Evolutionary conservation across 169 alveolate genomes (phyloP).

Genomic region (Hammondia hammondi): DNA sequence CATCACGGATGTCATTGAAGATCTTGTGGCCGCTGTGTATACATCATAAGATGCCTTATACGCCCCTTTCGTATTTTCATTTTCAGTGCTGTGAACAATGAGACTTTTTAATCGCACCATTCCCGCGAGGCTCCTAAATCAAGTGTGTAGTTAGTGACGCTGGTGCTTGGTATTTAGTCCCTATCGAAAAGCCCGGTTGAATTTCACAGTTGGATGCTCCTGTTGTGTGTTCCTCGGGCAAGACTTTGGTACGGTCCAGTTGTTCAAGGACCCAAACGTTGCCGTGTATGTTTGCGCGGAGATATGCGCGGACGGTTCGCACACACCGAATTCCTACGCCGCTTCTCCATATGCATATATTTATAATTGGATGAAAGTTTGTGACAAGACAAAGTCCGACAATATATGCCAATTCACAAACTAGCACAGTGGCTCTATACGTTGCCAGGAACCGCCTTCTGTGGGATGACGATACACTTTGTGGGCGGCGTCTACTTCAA

Average conservation of each 20-base stretch:
- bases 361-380: too few relatives aligned
- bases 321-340: not conserved
- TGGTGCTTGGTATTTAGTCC: too few relatives aligned
- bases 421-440: not conserved
- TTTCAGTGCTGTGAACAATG: not conserved
- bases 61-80: not conserved
- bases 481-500: not conserved
- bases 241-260: too few relatives aligned
- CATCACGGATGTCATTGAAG: not conserved
- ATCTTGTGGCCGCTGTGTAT: constrained; percentile 21
- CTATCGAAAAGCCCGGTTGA: too few relatives aligned
- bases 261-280: not conserved
- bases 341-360: not conserved
- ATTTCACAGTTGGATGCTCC: not conserved
- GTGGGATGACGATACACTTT: not conserved
- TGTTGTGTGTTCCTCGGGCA: not conserved
- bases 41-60: not conserved
- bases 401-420: too few relatives aligned
- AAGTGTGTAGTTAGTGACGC: too few relatives aligned
- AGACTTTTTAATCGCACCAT: not conserved
- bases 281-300: not conserved
- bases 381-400: constrained; percentile 3
- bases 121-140: not conserved
- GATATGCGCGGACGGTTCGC: not conserved
- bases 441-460: not conserved